Evolutionary conservation across 1,139 yeast genomes (phyloP), one percentile per base, ranked within the genome.

Genomic region (Sugiyamaella neomexicana): DNA sequence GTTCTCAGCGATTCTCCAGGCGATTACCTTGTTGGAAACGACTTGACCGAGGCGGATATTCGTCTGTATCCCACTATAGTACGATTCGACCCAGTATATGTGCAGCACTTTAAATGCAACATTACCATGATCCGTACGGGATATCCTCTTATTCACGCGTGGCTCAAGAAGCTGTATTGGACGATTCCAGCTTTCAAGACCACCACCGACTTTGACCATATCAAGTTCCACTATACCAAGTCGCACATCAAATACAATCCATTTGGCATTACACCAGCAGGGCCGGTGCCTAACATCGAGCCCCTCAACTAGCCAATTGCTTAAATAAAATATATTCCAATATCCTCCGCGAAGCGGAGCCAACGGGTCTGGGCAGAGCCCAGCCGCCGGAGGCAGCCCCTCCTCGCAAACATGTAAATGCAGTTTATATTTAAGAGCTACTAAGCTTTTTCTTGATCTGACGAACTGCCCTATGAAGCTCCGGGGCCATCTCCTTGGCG

Each of bases 81-180:
- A 46, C 80, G 98, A 63, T 91, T 91, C 66, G 97, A 91, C 69
- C 87, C 95, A 1, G 95, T 89, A 31, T 91, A 91, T 68, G 91
- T 86, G 54, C 96, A 90, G 71, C 97, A 90, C 70, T 93, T 93
- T 80, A 93, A 93, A 75, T 89, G 97, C 72, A 93, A 93, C 70
- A 72, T 89, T 60, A 83, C 84, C 50, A 86, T 84, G 78, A 87
- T 93, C 65, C 82, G 97, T 67, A 77, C 76, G 60, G 88, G 89
- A 60, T 93, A 82, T 69, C 97, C 97, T 20, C 72, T 77, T 64
- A 73, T 90, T 53, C 86, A 89, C 73, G 75, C 81, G 59, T 91
- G 97, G 96, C 70, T 90, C 62, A 78, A 86, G 65, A 82, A 86
- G 62, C 77, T 93, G 64, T 93, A 91, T 74, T 90, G 97, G 97